Evolutionary conservation across 306 rosid species (phyloP), one percentile per base, ranked within the genome.

Genomic region (Urtica urens): DNA sequence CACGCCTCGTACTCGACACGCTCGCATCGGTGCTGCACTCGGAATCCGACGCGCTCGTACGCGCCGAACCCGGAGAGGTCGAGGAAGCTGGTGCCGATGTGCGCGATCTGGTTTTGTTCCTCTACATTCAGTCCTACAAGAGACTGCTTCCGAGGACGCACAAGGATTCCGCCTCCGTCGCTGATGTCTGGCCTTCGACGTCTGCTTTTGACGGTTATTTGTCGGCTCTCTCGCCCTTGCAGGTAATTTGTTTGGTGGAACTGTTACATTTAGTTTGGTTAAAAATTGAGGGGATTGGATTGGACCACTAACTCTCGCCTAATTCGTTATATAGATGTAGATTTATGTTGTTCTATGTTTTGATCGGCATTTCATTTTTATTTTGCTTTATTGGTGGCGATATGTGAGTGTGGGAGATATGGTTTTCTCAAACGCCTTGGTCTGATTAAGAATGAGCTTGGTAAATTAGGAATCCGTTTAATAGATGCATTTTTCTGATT

Each of bases 181-280:
- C 88, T 15, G 99, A 92, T 31, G 99, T 92, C 8, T 92, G 99
- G 99, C 99, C 99, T 23, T 92, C 99, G 2, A 85, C 96, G n/a
- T 92, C 99, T 13, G 99, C 99, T 28, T 92, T 92, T 53, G 99
- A 92, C 55, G 99, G 99, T 8, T 92, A 92, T 68, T 59, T 92
- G 71, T 92, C 99, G 23, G 99, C 99, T 47, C 79, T 92, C 49
- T 85, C 99, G 23, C 99, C 99, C 20, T 78, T 92, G 69, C 99
- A 92, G 99, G 97, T 90, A 48, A 64, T 53, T 28, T 28, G 4
- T 4, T 4, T 28, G 6, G 4, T 28, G 4, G 4, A 10, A 28
- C 10, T 35, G 40, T 9, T 3, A 1, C n/a, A 10, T 35, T 10
- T 16, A 35, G 11, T 35, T 4, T 9, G 2, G 40, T 35, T 35